Base-by-base conservation (phyloP, 306 rosid genomes). In the Rubus parviflorus region DNA sequence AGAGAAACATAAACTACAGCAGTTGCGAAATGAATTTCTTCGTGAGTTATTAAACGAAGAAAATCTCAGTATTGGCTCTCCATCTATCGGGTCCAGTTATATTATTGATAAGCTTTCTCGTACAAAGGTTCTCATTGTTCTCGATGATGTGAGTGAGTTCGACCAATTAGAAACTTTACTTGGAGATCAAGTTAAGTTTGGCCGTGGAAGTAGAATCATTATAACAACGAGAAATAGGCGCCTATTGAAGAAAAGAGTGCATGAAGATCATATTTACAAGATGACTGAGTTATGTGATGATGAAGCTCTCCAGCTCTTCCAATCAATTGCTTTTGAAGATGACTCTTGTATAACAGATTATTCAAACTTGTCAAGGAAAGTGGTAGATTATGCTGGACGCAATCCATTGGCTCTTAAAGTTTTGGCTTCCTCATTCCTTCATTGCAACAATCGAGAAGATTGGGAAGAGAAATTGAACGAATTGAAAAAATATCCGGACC, bases 401-500 rank as follows among this genome's bases (percentile, higher is more conserved):
- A 63, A 14, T 47, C 75, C 81, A 23, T 62, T 77, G n/a, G 75
- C 68, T 13, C 46, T 77, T 12, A 43, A 54, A 68, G 61, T 68
- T 4, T 77, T 77, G 20, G 81, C 68, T 6, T 49, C 48, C 20
- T 62, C 9, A 0, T 68, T 61, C 38, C 75, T 42, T n/a, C 35
- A 61, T 6, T 66, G 70, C 56, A 54, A 54, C 16, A 25, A 42
- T 25, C 16, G 8, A 51, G 42, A 4, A 40, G 68, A 15, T 13
- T 77, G 80, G 80, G 20, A 77, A n/a, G 23, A 42, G 17, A 69
- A 46, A 37, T 30, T 79, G 4, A 46, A 53, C 3, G 51, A 65
- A 17, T 3, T 79, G 35, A 20, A 53, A 53, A 61, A 7, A 30
- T 49, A 22, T 53, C 78, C 60, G 6, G 73, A 73, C 22, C 23